Conservation (phyloP, 2,329 filamentous ascomycete genomes). For the Sclerotinia subarctica region DNA sequence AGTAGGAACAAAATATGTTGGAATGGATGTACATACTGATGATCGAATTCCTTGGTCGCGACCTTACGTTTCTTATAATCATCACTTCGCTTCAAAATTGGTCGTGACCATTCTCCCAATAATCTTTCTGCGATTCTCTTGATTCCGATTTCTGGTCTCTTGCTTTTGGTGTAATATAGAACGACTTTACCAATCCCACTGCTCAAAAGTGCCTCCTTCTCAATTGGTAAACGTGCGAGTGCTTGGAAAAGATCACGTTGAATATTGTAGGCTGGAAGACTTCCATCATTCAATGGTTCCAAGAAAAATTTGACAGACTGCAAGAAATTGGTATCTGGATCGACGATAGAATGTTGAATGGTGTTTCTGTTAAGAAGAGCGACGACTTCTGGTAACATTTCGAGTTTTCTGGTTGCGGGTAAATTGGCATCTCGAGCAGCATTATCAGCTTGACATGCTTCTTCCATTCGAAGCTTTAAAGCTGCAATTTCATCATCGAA, state of each 20-base stretch:
- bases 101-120: constrained; percentile 92
- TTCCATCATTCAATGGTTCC: constrained; percentile 90
- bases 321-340: constrained; percentile 92
- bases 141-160: constrained; percentile 80
- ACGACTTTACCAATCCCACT: constrained; percentile 96
- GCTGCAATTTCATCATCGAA: constrained; percentile 86
- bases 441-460: constrained; percentile 83
- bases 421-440: constrained; percentile 72
- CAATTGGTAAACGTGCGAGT: constrained; percentile 76
- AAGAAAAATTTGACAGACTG: constrained; percentile 97
- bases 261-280: constrained; percentile 93
- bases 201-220: constrained; percentile 84
- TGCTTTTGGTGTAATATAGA: constrained; percentile 94
- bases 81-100: constrained; percentile 88
- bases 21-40: constrained; percentile 49
- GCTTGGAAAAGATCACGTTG: constrained; percentile 90
- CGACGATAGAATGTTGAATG: constrained; percentile 77
- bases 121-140: constrained; percentile 91
- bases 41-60: constrained; percentile 61
- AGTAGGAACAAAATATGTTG: constrained; percentile 14
- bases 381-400: constrained; percentile 87
- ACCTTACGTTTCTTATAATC: constrained; percentile 85
- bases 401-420: constrained; percentile 88
- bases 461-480: constrained; percentile 86
- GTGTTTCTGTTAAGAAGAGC: constrained; percentile 86